Base-by-base conservation (phyloP, 768 basidiomycete genomes). In the Amanita brunnescens region DNA sequence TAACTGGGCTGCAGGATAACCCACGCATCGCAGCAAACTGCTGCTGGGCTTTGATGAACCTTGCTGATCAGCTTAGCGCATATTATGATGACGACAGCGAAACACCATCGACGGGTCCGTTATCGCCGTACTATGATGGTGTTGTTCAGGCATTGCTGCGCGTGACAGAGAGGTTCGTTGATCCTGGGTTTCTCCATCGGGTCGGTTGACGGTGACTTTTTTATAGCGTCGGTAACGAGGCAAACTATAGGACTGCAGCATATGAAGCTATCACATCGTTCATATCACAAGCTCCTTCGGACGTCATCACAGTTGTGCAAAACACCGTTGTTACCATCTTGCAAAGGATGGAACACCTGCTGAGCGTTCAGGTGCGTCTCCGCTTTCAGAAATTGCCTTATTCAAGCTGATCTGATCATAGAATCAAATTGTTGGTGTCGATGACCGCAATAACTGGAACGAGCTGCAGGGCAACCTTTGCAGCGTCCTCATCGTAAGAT, bases 371-470 rank as follows among this genome's bases (percentile, higher is more conserved):
- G 75, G 89, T 88, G 26, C 43, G 77, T 64, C 18, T 42, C 33
- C n/a, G n/a, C n/a, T 54, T 33, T 30, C 5, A 38, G 13, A 37
- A 34, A 16, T 51, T 47, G 9, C 40, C 21, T 21, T 26, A 24
- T 30, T 18, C 1, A 16, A 47, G 41, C 16, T 58, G 26, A 37
- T 29, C 6, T 38, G 14, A 20, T 55, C 33, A 12, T 59, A 94
- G 82, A 91, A 88, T 65, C 94, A 98, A 70, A 87, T 98, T 52
- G 74, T 99, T 34, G 96, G 96, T 39, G 75, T 84, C 14, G 96
- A 99, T 67, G 96, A 99, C 62, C 84, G 91, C 55, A 94, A 93
- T 68, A 99, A 96, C 72, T 96, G 95, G 93, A 96, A 96, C 62
- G 95, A 99, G 64, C 76, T 99, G 21, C 94, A 96, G 65, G 86